Percentiles rank a stretch among this genome's conserved stretches.
Evolutionary conservation across 306 rosid species (phyloP).

Genomic region (Echinosophora koreensis): DNA sequence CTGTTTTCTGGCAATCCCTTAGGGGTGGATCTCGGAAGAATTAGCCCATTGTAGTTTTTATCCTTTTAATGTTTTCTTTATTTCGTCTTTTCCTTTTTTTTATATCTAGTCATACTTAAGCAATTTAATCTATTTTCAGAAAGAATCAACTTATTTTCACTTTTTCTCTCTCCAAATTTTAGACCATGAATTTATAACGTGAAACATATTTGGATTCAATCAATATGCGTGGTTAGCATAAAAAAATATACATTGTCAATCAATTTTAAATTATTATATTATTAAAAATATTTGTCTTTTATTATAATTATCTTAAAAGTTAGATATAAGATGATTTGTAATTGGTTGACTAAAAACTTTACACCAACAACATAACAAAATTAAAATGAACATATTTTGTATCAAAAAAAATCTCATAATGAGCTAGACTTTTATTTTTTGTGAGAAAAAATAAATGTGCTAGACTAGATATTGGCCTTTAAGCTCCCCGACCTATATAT

Average conservation of each 20-base stretch:
- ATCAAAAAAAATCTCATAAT: background rate
- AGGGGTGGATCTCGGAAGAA: constrained; percentile 57
- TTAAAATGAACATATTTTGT: background rate
- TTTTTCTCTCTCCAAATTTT: background rate
- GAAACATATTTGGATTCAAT: background rate
- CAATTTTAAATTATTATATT: too few species aligned
- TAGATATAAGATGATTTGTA: too few species aligned
- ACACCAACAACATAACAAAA: too few species aligned
- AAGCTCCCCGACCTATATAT: background rate
- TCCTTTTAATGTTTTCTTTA: background rate
- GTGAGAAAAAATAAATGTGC: background rate
- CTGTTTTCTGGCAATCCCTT: constrained; percentile 73
- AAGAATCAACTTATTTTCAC: background rate
- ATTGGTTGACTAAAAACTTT: too few species aligned
- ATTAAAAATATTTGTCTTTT: too few species aligned
- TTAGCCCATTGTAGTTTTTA: constrained; percentile 30
- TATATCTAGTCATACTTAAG: background rate
- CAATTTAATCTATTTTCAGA: background rate
- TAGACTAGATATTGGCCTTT: too few species aligned
- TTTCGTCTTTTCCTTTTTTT: background rate
- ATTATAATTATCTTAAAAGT: too few species aligned
- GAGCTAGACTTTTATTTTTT: too few species aligned
- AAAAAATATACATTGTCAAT: too few species aligned
- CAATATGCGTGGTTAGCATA: too few species aligned
- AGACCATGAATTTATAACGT: background rate